Evolutionary conservation across 2,329 filamentous ascomycete genomes (phyloP).

Genomic region (Beauveria varroae): DNA sequence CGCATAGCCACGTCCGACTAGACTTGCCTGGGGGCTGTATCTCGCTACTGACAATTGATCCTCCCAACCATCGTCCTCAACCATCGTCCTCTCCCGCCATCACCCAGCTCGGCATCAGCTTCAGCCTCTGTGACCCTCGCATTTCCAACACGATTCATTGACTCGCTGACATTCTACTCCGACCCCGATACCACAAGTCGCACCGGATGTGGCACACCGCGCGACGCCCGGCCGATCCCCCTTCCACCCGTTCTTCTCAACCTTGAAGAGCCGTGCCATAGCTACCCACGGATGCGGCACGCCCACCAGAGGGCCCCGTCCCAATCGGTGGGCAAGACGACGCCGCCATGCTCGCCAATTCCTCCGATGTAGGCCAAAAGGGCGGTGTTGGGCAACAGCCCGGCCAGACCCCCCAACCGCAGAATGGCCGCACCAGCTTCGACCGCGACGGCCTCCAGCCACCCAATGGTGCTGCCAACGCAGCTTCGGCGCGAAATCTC

Average conservation of each 20-base stretch:
- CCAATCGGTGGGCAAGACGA: conserved; percentile 29
- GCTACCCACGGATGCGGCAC: conserved; percentile 28
- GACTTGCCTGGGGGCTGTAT: background rate
- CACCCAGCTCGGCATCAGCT: background rate
- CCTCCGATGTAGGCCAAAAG: conserved; percentile 18
- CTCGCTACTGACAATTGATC: conserved; percentile 3
- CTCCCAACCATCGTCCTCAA: background rate
- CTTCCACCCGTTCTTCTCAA: conserved; percentile 15
- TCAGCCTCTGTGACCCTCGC: background rate
- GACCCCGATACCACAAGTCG: background rate
- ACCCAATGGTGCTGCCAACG: conserved; percentile 31
- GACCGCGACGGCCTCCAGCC: conserved; percentile 52
- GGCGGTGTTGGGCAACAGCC: conserved; percentile 17
- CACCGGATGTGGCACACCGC: conserved; percentile 7
- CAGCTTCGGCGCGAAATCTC: conserved; percentile 31
- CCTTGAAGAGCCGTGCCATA: conserved; percentile 2
- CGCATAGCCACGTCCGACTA: background rate
- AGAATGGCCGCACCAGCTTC: conserved; percentile 34
- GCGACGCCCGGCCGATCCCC: conserved; percentile 4
- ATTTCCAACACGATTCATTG: background rate
- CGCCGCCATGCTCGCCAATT: conserved; percentile 26
- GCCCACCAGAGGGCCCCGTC: conserved; percentile 29
- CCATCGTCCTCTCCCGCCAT: background rate
- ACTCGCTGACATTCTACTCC: background rate
- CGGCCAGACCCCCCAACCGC: conserved; percentile 30